These are phyloP conservation scores for Posidonia australis DNA, from an alignment of 106 monocot species.

Conservation along the genomic window DNA sequence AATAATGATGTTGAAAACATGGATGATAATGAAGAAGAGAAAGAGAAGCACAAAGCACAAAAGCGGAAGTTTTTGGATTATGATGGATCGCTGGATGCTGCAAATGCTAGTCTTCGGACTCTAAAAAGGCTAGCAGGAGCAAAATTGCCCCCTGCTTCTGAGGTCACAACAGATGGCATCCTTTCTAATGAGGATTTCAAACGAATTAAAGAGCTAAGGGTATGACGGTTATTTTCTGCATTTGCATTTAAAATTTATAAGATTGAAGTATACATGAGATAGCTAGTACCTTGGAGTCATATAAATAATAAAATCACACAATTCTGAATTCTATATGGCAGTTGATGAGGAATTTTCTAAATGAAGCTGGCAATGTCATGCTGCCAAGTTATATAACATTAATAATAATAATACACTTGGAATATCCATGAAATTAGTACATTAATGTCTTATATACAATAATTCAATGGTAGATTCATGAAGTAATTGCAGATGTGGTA, in stretches of 20 bases:
- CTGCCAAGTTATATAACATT: too few relatives aligned
- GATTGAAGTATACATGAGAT: not conserved
- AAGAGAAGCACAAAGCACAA: constrained; percentile 17
- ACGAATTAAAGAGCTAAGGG: constrained; percentile 79
- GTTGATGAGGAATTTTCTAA: too few relatives aligned
- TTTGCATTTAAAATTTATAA: not conserved
- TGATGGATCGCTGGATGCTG: constrained; percentile 35
- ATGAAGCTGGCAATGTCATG: too few relatives aligned
- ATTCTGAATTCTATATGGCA: too few relatives aligned
- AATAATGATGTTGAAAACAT: constrained; percentile 12
- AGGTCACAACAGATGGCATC: constrained; percentile 41
- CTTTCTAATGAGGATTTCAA: constrained; percentile 95
- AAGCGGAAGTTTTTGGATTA: constrained; percentile 68
- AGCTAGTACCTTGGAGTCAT: too few relatives aligned
- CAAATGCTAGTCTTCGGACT: constrained; percentile 66
- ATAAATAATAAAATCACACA: too few relatives aligned
- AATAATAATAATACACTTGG: too few relatives aligned
- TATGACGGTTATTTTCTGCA: constrained; percentile 11
- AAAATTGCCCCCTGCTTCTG: constrained; percentile 14
- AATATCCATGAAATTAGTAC: too few relatives aligned
- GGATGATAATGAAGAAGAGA: constrained; percentile 15
- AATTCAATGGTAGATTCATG: too few relatives aligned
- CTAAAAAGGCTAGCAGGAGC: constrained; percentile 60
- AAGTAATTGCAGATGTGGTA: too few relatives aligned
- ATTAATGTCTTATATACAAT: too few relatives aligned